Evolutionary conservation across 1,139 yeast genomes (phyloP).

Genomic region (Pichia sp.): DNA sequence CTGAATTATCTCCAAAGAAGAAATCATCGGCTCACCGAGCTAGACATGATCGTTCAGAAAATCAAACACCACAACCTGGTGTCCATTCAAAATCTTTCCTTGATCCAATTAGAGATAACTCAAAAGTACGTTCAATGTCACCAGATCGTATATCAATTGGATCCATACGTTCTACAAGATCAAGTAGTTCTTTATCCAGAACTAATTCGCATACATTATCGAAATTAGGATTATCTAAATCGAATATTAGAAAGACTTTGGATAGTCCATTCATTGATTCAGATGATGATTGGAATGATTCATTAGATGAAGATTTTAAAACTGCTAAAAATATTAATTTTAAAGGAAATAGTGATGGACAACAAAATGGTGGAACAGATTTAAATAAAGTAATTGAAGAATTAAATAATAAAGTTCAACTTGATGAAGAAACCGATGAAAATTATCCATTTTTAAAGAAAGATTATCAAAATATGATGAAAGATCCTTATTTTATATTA

Average conservation of each 20-base stretch:
- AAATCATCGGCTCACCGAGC: conserved; percentile 11
- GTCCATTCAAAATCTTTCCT: conserved; percentile 14
- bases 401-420: not conserved
- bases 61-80: conserved; percentile 6
- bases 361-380: not conserved
- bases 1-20: conserved; percentile 11
- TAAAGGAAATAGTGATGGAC: too few relatives aligned
- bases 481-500: conserved; percentile 35
- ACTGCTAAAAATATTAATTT: not conserved
- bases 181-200: conserved; percentile 11
- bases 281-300: conserved; percentile 15
- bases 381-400: not conserved
- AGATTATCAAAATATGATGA: conserved; percentile 26
- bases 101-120: conserved; percentile 11
- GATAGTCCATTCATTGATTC: conserved; percentile 14
- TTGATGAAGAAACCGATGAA: conserved; percentile 12
- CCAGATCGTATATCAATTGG: conserved; percentile 10
- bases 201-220: conserved; percentile 12
- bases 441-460: conserved; percentile 24
- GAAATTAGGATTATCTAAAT: conserved; percentile 3
- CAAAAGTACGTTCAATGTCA: conserved; percentile 10
- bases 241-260: not conserved
- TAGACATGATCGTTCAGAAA: conserved; percentile 6
- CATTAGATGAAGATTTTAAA: conserved; percentile 10
- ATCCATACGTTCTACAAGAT: conserved; percentile 6